phyloP scores from a whole-genome alignment of 129 eudicot genomes.

The Escallonia rubra region DNA sequence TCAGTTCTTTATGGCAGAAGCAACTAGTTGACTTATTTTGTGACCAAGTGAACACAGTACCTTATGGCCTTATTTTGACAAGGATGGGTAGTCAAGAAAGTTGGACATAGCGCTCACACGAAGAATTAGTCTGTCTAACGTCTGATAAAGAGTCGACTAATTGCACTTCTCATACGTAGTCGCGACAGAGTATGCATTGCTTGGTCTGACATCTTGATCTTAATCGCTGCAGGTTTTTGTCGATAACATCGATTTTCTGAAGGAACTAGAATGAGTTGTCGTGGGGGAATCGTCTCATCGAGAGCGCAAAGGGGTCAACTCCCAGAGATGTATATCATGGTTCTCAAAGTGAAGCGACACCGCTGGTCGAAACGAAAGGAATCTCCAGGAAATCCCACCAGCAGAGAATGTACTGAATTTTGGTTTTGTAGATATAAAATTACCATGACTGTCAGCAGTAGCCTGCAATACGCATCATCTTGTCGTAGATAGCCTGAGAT shows the following conservation, averaged over 20 bases:
- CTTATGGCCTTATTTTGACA: not conserved
- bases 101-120: too few relatives aligned
- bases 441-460: too few relatives aligned
- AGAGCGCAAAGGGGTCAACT: conserved; percentile 6
- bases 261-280: conserved; percentile 59
- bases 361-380: not conserved
- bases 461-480: too few relatives aligned
- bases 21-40: too few relatives aligned
- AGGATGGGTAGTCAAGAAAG: too few relatives aligned
- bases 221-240: conserved; percentile 56
- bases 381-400: not conserved
- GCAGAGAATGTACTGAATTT: not conserved
- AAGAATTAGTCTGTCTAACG: not conserved
- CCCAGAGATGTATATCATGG: conserved; percentile 21
- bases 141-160: too few relatives aligned
- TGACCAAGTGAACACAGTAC: too few relatives aligned
- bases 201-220: not conserved
- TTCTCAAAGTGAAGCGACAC: conserved; percentile 15
- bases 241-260: conserved; percentile 60
- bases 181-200: too few relatives aligned
- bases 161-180: too few relatives aligned
- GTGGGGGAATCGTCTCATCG: not conserved
- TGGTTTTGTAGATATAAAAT: not conserved
- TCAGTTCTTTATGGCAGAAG: too few relatives aligned
- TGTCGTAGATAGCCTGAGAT: too few relatives aligned